A percentile compares a stretch with the other conserved stretches of the same genome.
These are phyloP conservation scores for Fusarium sp. DNA, from an alignment of 2,329 filamentous ascomycete genomes.

Conservation along the genomic window DNA sequence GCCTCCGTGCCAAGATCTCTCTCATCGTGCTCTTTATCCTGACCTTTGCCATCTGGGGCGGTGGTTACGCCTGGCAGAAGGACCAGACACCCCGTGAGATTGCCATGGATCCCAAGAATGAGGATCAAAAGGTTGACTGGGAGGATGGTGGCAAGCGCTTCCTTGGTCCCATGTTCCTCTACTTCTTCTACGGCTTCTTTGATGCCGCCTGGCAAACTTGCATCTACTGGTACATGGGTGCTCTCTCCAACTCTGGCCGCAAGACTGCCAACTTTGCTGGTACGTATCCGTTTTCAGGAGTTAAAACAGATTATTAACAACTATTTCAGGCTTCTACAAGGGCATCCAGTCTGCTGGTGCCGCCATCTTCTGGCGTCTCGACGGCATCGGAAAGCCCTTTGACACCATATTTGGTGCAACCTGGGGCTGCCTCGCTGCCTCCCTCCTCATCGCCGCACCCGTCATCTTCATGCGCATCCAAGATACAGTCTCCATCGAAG, in stretches of 20 bases:
- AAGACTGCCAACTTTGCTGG: constrained; percentile 85
- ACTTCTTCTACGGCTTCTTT: constrained; percentile 78
- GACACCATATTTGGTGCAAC: constrained; percentile 76
- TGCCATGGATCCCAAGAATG: constrained; percentile 54
- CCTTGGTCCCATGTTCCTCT: constrained; percentile 74
- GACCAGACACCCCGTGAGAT: constrained; percentile 59
- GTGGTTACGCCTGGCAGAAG: constrained; percentile 74
- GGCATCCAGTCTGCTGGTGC: constrained; percentile 46
- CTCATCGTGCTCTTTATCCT: constrained; percentile 60
- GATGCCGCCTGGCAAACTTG: constrained; percentile 73
- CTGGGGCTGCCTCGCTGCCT: constrained; percentile 80
- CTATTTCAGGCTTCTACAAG: constrained; percentile 78
- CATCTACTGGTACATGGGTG: constrained; percentile 77
- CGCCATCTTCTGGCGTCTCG: constrained; percentile 46
- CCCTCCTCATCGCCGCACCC: constrained; percentile 80
- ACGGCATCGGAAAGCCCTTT: constrained; percentile 60
- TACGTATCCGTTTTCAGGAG: constrained; percentile 13
- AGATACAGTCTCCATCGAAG: constrained; percentile 80
- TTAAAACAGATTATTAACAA: neutral
- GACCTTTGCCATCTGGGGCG: constrained; percentile 67
- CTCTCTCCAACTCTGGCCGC: constrained; percentile 89
- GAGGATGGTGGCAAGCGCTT: constrained; percentile 59
- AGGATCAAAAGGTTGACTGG: constrained; percentile 56
- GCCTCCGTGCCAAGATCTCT: constrained; percentile 58
- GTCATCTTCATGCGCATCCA: constrained; percentile 82